Evolutionary conservation across 2,329 filamentous ascomycete genomes (phyloP), one percentile per base, ranked within the genome.

Genomic region (Aquanectria penicillioides): DNA sequence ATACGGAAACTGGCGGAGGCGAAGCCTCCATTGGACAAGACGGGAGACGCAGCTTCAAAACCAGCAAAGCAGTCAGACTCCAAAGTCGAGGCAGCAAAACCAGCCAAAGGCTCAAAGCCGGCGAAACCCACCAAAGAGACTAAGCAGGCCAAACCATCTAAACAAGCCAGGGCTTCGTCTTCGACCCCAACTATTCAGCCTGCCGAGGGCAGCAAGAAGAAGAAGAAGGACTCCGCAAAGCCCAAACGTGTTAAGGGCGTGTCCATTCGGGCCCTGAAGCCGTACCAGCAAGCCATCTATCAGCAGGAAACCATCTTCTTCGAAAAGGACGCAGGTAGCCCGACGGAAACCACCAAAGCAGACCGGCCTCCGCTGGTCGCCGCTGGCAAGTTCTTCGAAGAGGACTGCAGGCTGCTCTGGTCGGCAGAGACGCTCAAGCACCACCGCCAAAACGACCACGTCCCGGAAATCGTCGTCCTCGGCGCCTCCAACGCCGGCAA

Each of bases 401-500:
- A 70, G 3, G 53, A 54, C 31, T 73, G 70, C 33, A 59, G 61
- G 4, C 81, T 84, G 62, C 77, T 86, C 63, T 85, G 84, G 75
- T 81, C 81, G 13, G 81, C 81, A 15, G 77, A 77, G 31, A 67
- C 71, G 38, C 80, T 85, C 61, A 77, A 80, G 50, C 70, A 83
- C 67, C 77, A 87, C 58, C 78, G 77, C 25, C 70, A 78, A 66
- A 87, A 87, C 71, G 79, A 78, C 20, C 77, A 78, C 61, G 74
- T 81, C 4, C 85, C 85, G 38, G 85, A 88, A 64, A 85, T 97
- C 47, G 90, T 92, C 71, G 84, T 97, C 40, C 86, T 96, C 31
- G 93, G 93, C 37, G 93, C 94, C 69, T 93, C 92, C 64, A 97
- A 97, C 72, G 92, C 93, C 36, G 93, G 93, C 71, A 97, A 97